Evolutionary conservation across 768 basidiomycete species (phyloP), one percentile per base, ranked within the genome.

Genomic region (Pholiota molesta): DNA sequence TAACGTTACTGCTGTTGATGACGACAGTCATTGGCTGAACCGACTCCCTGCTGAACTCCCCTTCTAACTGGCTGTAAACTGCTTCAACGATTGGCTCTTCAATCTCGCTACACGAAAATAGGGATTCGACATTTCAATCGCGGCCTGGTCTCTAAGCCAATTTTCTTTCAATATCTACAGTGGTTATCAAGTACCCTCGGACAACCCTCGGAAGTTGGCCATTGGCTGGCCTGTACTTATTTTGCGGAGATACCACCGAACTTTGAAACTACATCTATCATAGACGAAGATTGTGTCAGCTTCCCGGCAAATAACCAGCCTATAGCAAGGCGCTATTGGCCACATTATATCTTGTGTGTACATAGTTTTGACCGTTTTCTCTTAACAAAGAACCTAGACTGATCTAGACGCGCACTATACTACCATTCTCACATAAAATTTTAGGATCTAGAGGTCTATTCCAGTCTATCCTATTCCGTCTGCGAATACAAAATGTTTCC

Each of bases 371-470:
- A n/a, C 55, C 42, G 60, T 62, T 65, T 53, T 55, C 52, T 57
- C 61, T 66, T 60, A 56, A 44, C 29, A 29, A 51, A 55, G 59
- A 65, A 71, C 65, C 73, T 70, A 73, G 70, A 69, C 70, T 73
- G 64, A 69, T 64, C 70, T 72, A 67, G 73, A 70, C 64, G 49
- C 57, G 14, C 37, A 31, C 26, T 57, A 52, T 58, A 19, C 49
- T 49, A 33, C n/a, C 47, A n/a, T 37, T 26, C 26, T 21, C 42
- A 28, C 40, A 17, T 42, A 57, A 57, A 42, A 29, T 42, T 40
- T 39, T 16, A n/a, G 9, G 42, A 29, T 57, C 57, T 54, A 53
- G 52, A 44, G 55, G 54, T 59, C 49, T 45, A 52, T 51, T 39
- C 26, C 31, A 33, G 49, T 37, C 35, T 13, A 37, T 42, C 28